Base-by-base conservation (phyloP, 208 protist genomes). In the Acanthamoeba royreba region DNA sequence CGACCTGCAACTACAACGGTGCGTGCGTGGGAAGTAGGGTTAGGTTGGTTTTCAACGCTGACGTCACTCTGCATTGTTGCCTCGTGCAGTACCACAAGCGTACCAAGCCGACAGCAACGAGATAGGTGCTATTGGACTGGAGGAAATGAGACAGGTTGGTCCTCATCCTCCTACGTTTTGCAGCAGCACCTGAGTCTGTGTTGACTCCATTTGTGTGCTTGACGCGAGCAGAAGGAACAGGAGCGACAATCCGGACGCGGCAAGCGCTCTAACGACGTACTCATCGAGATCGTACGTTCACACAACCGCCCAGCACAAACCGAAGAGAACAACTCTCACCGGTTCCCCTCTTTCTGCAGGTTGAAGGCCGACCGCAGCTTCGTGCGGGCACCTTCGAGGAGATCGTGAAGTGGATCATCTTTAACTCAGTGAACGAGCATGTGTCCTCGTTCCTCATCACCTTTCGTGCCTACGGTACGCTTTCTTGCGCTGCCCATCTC, bases 381-480 rank as follows among this genome's bases (percentile, higher is more conserved):
- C 69, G 69, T 42, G 69, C 69, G 9, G 69, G 69, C 69, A 79
- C 69, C 13, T 79, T 79, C 38, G 69, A 79, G 17, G 69, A 79
- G 40, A 79, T 79, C 40, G 38, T 79, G 38, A 79, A 79, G 69
- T 79, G 69, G 69, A 79, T 79, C 69, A 79, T 79, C 31, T 79
- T 79, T 42, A 79, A 79, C 69, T 47, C 42, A 33, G 69, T 79
- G 38, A 79, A 79, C 69, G 69, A 79, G 31, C 69, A 79, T n/a
- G 38, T 79, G 17, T 79, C 69, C 35, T 79, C 69, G 38, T 79
- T 79, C 69, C 69, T 79, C 69, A 79, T 79, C 69, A 79, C 69
- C 3, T 79, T 79, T 42, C 69, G 69, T 15, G 69, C 69, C 69
- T 79, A 79, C 40, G 69, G 69, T 79, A 42, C 69, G 40, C 31